phyloP scores from a whole-genome alignment of 495 filamentous ascomycete species.

The Baudoinia panamericana region DNA sequence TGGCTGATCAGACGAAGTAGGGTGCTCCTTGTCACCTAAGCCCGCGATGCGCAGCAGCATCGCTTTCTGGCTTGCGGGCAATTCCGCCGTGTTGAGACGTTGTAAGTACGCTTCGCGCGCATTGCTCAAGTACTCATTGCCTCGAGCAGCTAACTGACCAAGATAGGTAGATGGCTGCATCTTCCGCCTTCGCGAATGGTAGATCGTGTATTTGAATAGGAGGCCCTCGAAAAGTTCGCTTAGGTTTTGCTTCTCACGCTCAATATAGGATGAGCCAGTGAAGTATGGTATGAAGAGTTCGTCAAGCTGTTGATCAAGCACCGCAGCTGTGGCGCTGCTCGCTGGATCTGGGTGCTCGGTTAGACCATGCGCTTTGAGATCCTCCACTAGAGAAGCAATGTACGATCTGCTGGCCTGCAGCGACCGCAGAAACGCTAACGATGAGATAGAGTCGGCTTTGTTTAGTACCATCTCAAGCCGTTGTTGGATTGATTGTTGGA shows the following conservation, averaged over 20 bases:
- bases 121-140: constrained; percentile 65
- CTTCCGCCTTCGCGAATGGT: constrained; percentile 76
- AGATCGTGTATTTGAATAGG: constrained; percentile 88
- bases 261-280: constrained; percentile 85
- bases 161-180: constrained; percentile 53
- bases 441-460: constrained; percentile 80
- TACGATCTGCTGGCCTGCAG: constrained; percentile 80
- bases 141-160: constrained; percentile 74
- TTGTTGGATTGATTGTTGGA: constrained; percentile 96
- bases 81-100: constrained; percentile 70
- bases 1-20: constrained; percentile 9
- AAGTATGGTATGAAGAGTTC: constrained; percentile 95
- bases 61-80: constrained; percentile 67
- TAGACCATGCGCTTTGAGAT: constrained; percentile 84
- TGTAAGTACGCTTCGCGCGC: constrained; percentile 76
- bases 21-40: constrained; percentile 40
- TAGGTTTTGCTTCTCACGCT: constrained; percentile 76
- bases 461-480: constrained; percentile 90
- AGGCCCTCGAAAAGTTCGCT: constrained; percentile 88
- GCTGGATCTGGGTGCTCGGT: constrained; percentile 90
- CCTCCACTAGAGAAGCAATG: constrained; percentile 73
- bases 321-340: constrained; percentile 69
- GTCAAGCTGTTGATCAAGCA: constrained; percentile 89
- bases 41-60: constrained; percentile 79
- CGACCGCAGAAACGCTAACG: constrained; percentile 79